Evolutionary conservation across 345 rosid species (phyloP).

Genomic region (Arabis hirsuta): DNA sequence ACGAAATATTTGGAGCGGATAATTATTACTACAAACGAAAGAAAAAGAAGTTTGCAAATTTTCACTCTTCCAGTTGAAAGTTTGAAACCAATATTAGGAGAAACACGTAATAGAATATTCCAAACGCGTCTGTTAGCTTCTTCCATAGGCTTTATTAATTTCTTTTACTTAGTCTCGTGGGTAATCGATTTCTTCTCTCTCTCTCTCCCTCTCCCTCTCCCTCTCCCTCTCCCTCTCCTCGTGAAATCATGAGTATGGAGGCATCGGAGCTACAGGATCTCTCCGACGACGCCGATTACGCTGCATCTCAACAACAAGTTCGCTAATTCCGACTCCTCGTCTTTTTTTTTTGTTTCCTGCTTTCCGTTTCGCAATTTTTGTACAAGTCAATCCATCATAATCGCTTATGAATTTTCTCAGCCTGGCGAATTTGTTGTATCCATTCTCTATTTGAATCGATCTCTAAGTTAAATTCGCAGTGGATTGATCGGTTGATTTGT

Average conservation of each 20-base stretch:
- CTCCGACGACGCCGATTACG: constrained; percentile 98
- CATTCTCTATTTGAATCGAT: constrained; percentile 3
- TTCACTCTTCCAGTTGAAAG: too few species aligned
- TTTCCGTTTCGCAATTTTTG: neutral
- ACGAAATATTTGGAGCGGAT: too few species aligned
- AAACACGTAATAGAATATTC: constrained; percentile 39
- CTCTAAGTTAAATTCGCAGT: neutral
- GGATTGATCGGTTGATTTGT: constrained; percentile 19
- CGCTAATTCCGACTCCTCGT: constrained; percentile 14
- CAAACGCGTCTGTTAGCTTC: constrained; percentile 33
- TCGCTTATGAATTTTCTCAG: neutral
- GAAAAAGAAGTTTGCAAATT: too few species aligned
- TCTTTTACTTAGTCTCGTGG: constrained; percentile 42
- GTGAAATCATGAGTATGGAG: constrained; percentile 57
- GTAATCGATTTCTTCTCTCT: constrained; percentile 32
- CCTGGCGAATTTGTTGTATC: constrained; percentile 6
- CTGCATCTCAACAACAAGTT: constrained; percentile 85
- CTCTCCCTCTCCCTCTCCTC: neutral
- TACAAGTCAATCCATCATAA: neutral
- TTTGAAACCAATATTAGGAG: neutral
- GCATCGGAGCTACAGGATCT: constrained; percentile 85
- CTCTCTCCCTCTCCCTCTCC: neutral
- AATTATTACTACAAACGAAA: too few species aligned
- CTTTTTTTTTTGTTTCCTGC: neutral
- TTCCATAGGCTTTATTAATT: neutral